Conservation (phyloP, 192 early-diverging fungal genomes). For the Backusella morwellensis region DNA sequence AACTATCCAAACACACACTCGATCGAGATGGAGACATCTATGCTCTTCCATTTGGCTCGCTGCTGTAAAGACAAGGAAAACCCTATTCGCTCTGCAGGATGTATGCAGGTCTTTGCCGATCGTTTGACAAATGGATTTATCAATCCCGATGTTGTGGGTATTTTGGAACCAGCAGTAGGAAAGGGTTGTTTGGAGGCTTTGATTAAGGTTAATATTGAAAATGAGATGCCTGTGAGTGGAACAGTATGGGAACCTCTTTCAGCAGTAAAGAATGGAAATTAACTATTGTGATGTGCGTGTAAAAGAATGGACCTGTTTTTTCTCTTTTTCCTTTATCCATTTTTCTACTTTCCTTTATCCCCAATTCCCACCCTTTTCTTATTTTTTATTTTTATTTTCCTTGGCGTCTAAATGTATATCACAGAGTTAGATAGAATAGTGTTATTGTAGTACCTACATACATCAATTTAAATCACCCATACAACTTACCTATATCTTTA, state of each 20-base stretch:
- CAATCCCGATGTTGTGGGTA: constrained; percentile 43
- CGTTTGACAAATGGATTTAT: constrained; percentile 71
- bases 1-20: constrained; percentile 51
- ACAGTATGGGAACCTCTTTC: constrained; percentile 45
- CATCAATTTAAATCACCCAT: background rate
- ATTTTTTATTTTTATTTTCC: background rate
- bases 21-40: constrained; percentile 89
- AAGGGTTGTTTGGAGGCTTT: constrained; percentile 64
- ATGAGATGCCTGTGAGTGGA: constrained; percentile 34
- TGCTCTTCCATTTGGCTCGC: constrained; percentile 79
- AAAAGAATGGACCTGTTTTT: background rate
- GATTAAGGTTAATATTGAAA: constrained; percentile 39
- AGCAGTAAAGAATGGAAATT: background rate
- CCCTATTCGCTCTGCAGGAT: constrained; percentile 70
- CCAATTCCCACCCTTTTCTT: background rate
- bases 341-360: background rate
- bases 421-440: background rate
- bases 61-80: constrained; percentile 34
- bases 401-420: background rate
- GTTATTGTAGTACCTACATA: background rate
- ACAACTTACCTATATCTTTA: background rate
- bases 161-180: constrained; percentile 56
- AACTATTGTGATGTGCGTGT: background rate
- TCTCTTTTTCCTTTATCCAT: background rate
- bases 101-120: constrained; percentile 84